Conservation (phyloP, 192 early-diverging fungal genomes). For the Hyaloraphidium curvatum region DNA sequence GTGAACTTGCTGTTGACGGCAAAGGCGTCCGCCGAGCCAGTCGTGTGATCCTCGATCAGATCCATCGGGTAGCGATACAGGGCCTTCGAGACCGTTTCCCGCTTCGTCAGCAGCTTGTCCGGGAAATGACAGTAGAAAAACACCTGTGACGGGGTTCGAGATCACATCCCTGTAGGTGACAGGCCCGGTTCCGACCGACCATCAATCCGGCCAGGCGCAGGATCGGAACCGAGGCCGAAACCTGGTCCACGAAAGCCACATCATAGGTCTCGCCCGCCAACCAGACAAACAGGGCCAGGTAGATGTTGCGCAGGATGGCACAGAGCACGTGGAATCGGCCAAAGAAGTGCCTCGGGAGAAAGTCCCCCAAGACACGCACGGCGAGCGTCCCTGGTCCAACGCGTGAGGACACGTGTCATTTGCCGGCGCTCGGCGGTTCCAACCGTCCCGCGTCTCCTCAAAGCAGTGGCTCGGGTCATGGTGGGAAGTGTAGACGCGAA, state of each 20-base stretch:
- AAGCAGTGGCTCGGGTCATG: slow-evolving; percentile 78
- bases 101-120: slow-evolving; percentile 56
- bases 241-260: slow-evolving; percentile 69
- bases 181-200: slow-evolving; percentile 12
- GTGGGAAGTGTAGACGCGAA: slow-evolving; percentile 75
- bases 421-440: neutral
- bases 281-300: slow-evolving; percentile 35
- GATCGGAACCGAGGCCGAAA: slow-evolving; percentile 68
- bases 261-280: slow-evolving; percentile 33
- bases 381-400: slow-evolving; percentile 58
- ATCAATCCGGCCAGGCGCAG: slow-evolving; percentile 40
- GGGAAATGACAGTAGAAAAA: slow-evolving; percentile 97
- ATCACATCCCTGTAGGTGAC: neutral
- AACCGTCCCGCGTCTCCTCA: slow-evolving; percentile 72
- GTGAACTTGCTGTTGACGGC: slow-evolving; percentile 89
- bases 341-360: slow-evolving; percentile 42
- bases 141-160: slow-evolving; percentile 21
- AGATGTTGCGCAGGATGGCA: slow-evolving; percentile 56
- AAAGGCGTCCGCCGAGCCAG: slow-evolving; percentile 68
- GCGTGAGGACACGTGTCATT: neutral
- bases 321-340: slow-evolving; percentile 62
- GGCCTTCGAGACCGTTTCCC: slow-evolving; percentile 34
- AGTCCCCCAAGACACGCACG: slow-evolving; percentile 50
- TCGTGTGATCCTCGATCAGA: slow-evolving; percentile 65
- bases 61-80: slow-evolving; percentile 72